Evolutionary conservation across 2,329 filamentous ascomycete genomes (phyloP).

Genomic region (Aquanectria penicillioides): DNA sequence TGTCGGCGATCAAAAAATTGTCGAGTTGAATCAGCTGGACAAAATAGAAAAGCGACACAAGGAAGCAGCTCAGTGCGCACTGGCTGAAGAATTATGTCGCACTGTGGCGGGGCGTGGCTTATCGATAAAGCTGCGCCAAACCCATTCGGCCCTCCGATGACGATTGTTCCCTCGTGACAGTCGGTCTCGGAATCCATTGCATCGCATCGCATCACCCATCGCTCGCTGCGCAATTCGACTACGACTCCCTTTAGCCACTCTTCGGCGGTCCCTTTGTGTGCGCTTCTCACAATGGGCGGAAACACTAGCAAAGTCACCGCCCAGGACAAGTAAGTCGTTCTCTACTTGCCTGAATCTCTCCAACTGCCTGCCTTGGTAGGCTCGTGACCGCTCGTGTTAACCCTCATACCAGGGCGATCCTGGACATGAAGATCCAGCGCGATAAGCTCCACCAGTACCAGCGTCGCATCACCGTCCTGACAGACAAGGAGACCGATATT

Average conservation of each 20-base stretch:
- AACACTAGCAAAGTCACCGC: constrained; percentile 67
- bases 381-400: constrained; percentile 23
- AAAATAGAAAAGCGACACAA: neutral
- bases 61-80: neutral
- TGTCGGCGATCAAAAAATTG: no score
- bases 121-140: constrained; percentile 39
- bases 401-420: constrained; percentile 77
- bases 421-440: constrained; percentile 97
- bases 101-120: constrained; percentile 20
- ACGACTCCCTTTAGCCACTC: constrained; percentile 5
- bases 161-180: constrained; percentile 42
- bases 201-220: constrained; percentile 14
- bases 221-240: neutral
- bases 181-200: constrained; percentile 15
- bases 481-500: constrained; percentile 86
- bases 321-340: constrained; percentile 81
- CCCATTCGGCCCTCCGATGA: constrained; percentile 35
- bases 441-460: constrained; percentile 98
- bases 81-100: constrained; percentile 2
- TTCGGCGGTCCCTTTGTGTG: constrained; percentile 12
- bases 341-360: constrained; percentile 7
- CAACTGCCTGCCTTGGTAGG: constrained; percentile 26
- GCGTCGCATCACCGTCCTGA: constrained; percentile 86
- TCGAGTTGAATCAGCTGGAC: neutral
- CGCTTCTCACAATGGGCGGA: constrained; percentile 59